Conservation (phyloP, 768 basidiomycete genomes). For the Podaxis sp. region DNA sequence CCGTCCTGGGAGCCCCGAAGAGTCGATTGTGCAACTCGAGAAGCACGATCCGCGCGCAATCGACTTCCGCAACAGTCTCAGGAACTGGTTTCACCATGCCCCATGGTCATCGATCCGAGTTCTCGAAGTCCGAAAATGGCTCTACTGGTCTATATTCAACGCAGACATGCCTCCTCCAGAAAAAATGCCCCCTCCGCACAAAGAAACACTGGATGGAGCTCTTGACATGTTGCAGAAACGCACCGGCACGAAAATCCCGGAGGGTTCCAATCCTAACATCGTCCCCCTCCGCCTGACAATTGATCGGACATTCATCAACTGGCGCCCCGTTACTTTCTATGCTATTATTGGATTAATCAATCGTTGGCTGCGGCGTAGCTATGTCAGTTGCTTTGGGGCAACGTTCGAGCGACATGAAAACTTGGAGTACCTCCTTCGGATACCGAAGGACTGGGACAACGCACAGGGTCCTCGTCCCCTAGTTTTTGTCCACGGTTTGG, state of each 20-base stretch:
- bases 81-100: slow-evolving; percentile 76
- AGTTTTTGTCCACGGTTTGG: slow-evolving; percentile 87
- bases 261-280: slow-evolving; percentile 52
- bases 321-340: slow-evolving; percentile 72
- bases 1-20: slow-evolving; percentile 60
- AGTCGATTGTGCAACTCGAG: slow-evolving; percentile 56
- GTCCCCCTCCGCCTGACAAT: slow-evolving; percentile 69
- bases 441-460: slow-evolving; percentile 66
- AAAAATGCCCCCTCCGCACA: slow-evolving; percentile 43
- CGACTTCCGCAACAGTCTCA: slow-evolving; percentile 66
- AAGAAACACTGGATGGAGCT: slow-evolving; percentile 53
- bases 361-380: slow-evolving; percentile 41
- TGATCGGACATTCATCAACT: slow-evolving; percentile 68
- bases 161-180: slow-evolving; percentile 53
- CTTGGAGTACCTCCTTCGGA: slow-evolving; percentile 79
- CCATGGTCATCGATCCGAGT: slow-evolving; percentile 71
- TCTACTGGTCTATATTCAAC: slow-evolving; percentile 84
- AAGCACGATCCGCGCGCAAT: slow-evolving; percentile 66
- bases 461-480: slow-evolving; percentile 61
- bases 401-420: slow-evolving; percentile 51
- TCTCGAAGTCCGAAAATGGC: slow-evolving; percentile 67
- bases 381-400: slow-evolving; percentile 40
- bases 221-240: slow-evolving; percentile 68
- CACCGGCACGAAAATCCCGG: slow-evolving; percentile 60
- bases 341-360: slow-evolving; percentile 48